Percentiles rank a stretch among this genome's conserved stretches.
Conservation (phyloP, 2,329 filamentous ascomycete species). For the Cordyceps sp. region DNA sequence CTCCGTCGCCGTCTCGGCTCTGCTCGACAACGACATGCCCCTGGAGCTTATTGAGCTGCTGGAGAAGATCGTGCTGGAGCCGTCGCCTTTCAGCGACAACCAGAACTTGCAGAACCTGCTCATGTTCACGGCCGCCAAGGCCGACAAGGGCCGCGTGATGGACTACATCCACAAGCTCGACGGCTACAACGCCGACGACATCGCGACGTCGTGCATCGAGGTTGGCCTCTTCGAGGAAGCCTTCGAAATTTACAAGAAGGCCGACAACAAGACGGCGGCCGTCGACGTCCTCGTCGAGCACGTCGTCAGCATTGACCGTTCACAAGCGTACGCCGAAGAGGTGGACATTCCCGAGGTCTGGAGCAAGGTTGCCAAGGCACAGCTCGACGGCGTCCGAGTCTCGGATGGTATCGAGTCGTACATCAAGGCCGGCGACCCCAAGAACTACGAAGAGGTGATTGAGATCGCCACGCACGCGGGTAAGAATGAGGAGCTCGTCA, state of each 20-base stretch:
- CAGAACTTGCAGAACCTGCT: slow-evolving; percentile 89
- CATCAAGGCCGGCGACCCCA: slow-evolving; percentile 83
- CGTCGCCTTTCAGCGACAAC: slow-evolving; percentile 97
- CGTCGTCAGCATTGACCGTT: slow-evolving; percentile 93
- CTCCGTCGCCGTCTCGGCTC: slow-evolving; percentile 81
- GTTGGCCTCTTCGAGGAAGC: slow-evolving; percentile 93
- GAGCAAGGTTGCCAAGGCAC: slow-evolving; percentile 96
- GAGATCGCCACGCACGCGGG: slow-evolving; percentile 89
- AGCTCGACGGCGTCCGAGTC: slow-evolving; percentile 87
- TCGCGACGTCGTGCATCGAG: slow-evolving; percentile 82
- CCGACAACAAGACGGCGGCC: slow-evolving; percentile 71
- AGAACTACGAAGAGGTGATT: slow-evolving; percentile 90
- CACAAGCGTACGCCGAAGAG: slow-evolving; percentile 86
- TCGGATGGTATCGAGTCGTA: slow-evolving; percentile 92
- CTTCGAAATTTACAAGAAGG: slow-evolving; percentile 98
- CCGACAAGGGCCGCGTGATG: slow-evolving; percentile 87
- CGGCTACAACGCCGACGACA: slow-evolving; percentile 81
- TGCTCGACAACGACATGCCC: slow-evolving; percentile 80
- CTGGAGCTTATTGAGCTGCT: slow-evolving; percentile 91
- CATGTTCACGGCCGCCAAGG: slow-evolving; percentile 91
- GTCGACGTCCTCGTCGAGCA: slow-evolving; percentile 89
- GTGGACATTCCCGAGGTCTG: slow-evolving; percentile 91
- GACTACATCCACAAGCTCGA: slow-evolving; percentile 89
- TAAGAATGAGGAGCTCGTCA: slow-evolving; percentile 95
- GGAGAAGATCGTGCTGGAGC: slow-evolving; percentile 99